phyloP scores from a whole-genome alignment of 2,329 filamentous ascomycete species.

The Macrophomina tecta region DNA sequence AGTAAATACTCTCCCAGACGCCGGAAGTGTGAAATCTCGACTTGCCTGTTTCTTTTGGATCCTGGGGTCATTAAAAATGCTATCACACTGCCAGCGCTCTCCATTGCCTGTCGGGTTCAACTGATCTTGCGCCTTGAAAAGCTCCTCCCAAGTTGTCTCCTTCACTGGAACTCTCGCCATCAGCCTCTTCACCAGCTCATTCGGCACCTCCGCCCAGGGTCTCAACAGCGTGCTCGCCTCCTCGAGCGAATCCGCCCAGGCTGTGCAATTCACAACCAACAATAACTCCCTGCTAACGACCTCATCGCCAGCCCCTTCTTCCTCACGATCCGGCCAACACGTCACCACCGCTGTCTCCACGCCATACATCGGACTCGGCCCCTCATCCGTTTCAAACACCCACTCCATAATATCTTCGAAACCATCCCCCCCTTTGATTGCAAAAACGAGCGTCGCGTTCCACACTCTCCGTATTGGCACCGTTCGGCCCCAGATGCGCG shows the following conservation, averaged over 20 bases:
- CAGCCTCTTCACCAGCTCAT: not conserved
- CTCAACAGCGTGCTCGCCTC: constrained; percentile 26
- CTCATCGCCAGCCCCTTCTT: not conserved
- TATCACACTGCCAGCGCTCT: constrained; percentile 30
- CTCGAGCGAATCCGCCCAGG: constrained; percentile 23
- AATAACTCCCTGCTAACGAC: not conserved
- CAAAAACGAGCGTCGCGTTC: constrained; percentile 2
- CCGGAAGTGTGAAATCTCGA: not conserved
- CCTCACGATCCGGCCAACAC: constrained; percentile 18
- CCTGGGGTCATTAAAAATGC: constrained; percentile 29
- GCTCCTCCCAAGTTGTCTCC: constrained; percentile 21
- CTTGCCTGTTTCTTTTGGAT: constrained; percentile 9
- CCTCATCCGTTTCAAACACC: constrained; percentile 25
- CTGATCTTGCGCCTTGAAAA: constrained; percentile 24
- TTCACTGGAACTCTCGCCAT: constrained; percentile 1
- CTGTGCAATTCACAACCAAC: constrained; percentile 6
- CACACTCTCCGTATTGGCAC: constrained; percentile 26
- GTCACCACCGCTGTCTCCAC: constrained; percentile 24
- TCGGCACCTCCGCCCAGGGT: constrained; percentile 21
- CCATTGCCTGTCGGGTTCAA: constrained; percentile 22
- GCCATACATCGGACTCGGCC: constrained; percentile 23
- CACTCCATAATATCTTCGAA: constrained; percentile 28
- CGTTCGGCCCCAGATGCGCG: constrained; percentile 31
- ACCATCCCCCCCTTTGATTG: constrained; percentile 7
- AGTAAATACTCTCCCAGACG: not conserved